phyloP scores from a whole-genome alignment of 768 basidiomycete genomes.

The Candolleomyces eurysporus region DNA sequence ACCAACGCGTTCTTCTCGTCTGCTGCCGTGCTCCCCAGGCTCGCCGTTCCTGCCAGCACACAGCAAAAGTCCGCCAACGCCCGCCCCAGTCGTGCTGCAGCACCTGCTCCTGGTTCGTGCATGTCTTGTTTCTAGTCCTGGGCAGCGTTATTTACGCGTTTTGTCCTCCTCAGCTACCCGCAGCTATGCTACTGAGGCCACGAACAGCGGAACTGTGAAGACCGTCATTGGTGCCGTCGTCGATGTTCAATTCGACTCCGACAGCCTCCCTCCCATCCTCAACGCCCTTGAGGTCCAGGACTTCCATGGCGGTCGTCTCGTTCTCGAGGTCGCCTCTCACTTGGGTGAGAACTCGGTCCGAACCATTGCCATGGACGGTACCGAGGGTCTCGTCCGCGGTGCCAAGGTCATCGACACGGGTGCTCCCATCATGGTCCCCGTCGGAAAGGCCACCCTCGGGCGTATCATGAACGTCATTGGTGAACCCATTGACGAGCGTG shows the following conservation, averaged over 20 bases:
- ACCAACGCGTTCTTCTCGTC: slow-evolving; percentile 82
- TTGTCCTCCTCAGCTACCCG: slow-evolving; percentile 41
- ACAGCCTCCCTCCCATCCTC: slow-evolving; percentile 94
- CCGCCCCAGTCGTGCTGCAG: slow-evolving; percentile 48
- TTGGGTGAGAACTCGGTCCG: slow-evolving; percentile 99
- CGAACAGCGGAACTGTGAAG: slow-evolving; percentile 81
- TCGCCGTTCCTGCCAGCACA: slow-evolving; percentile 41
- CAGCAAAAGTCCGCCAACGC: slow-evolving; percentile 44
- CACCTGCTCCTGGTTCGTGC: slow-evolving; percentile 53
- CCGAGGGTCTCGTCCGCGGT: slow-evolving; percentile 99
- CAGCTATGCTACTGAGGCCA: slow-evolving; percentile 89
- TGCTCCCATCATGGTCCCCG: slow-evolving; percentile 93
- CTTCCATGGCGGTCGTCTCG: slow-evolving; percentile 93
- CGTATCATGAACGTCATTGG: slow-evolving; percentile 99
- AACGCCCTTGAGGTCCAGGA: slow-evolving; percentile 98
- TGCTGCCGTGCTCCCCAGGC: slow-evolving; percentile 57
- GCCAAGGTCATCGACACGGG: slow-evolving; percentile 97
- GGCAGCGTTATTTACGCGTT: slow-evolving; percentile 18
- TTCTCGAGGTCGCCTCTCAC: slow-evolving; percentile 98
- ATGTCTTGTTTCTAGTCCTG: slow-evolving; percentile 11
- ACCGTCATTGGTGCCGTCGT: slow-evolving; percentile 99
- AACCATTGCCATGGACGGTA: slow-evolving; percentile 99
- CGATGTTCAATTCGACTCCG: slow-evolving; percentile 97
- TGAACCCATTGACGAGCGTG: slow-evolving; percentile 99
- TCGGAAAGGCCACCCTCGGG: slow-evolving; percentile 90